phyloP scores from a whole-genome alignment of 2,329 filamentous ascomycete genomes.

The Talaromyces amestolkiae region DNA sequence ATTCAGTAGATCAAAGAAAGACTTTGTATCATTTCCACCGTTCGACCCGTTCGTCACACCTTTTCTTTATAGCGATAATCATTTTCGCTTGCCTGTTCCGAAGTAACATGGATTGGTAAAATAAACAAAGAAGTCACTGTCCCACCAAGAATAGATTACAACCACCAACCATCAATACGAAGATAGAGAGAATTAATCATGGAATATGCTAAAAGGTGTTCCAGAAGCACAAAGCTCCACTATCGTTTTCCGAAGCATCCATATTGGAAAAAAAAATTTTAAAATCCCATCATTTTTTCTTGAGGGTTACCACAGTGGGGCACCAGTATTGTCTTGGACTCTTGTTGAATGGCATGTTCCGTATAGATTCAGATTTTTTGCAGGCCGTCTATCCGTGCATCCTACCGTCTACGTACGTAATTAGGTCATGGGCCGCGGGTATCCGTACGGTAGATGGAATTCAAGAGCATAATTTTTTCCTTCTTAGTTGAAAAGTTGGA shows the following conservation, averaged over 20 bases:
- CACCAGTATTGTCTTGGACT: background rate
- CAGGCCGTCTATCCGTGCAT: background rate
- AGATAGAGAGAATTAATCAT: background rate
- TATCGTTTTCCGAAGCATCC: background rate
- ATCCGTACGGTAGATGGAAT: background rate
- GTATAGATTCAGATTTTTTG: background rate
- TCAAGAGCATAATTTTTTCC: background rate
- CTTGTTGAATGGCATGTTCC: background rate
- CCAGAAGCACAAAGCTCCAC: slow-evolving; percentile 6
- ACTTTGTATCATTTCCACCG: background rate
- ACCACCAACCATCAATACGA: background rate
- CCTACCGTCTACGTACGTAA: background rate
- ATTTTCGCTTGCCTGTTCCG: background rate
- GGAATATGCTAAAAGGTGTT: background rate
- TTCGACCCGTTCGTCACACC: background rate
- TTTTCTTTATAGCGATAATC: background rate
- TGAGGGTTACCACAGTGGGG: background rate
- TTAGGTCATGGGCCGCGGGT: background rate
- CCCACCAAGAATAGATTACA: background rate
- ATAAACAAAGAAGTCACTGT: background rate
- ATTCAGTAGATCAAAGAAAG: background rate
- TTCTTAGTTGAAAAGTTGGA: background rate
- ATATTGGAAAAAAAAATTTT: background rate
- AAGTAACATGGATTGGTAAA: background rate
- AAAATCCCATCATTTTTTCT: too few species aligned